phyloP scores from a whole-genome alignment of 108 stramenopile species.

The Pseudonitzschia multiseries region DNA sequence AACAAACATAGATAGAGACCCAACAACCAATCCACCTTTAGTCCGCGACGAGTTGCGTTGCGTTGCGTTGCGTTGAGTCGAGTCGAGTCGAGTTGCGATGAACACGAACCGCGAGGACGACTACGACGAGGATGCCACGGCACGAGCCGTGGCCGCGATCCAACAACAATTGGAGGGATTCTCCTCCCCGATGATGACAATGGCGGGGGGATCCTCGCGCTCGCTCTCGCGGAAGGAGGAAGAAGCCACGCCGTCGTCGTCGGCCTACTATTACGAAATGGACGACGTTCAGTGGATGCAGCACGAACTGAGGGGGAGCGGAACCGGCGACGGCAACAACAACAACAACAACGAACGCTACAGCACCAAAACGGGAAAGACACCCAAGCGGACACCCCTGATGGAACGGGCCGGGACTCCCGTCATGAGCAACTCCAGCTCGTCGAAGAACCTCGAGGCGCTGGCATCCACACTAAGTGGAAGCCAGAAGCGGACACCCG shows the following conservation, averaged over 20 bases:
- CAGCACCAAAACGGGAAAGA: neutral
- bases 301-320: conserved; percentile 9
- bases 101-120: neutral
- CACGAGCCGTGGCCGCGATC: conserved; percentile 27
- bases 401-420: conserved; percentile 49
- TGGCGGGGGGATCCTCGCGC: neutral
- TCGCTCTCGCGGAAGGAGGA: neutral
- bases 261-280: conserved; percentile 11
- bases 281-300: conserved; percentile 33
- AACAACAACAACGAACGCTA: too few species aligned
- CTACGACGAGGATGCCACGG: conserved; percentile 28
- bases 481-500: neutral
- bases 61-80: too few species aligned
- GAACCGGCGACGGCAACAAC: neutral
- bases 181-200: conserved; percentile 25
- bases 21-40: too few species aligned
- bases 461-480: too few species aligned
- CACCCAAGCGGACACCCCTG: conserved; percentile 32
- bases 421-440: conserved; percentile 45
- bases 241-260: neutral
- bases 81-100: too few species aligned
- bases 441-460: neutral
- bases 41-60: too few species aligned
- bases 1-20: too few species aligned
- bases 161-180: conserved; percentile 19